Evolutionary conservation across 1,284 basidiomycete genomes (phyloP), one percentile per base, ranked within the genome.

Genomic region (Spongiforma sp.): DNA sequence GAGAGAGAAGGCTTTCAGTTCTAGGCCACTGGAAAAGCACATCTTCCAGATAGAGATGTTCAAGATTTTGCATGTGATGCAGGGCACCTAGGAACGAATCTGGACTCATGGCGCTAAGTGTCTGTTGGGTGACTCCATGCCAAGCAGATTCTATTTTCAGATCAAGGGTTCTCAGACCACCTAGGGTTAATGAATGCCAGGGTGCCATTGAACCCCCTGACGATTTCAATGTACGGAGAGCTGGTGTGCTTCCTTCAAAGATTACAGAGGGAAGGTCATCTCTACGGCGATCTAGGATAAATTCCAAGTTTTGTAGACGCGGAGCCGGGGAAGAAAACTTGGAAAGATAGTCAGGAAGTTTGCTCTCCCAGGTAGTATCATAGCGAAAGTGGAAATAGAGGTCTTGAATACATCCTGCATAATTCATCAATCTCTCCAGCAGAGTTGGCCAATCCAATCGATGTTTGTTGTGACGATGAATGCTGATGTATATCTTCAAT

Each of bases 401-500:
- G 12, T 46, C 43, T 46, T 37, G 36, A 17, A 37, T 37, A 10
- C 17, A 17, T 37, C 17, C 36, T 37, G 36, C 36, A 37, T 61
- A 41, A 8, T 10, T 15, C 26, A 36, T n/a, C 26, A 46, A 24
- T 26, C 15, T 11, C 19, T 61, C 34, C 28, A 60, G n/a, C n/a
- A n/a, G n/a, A 2, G 32, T 30, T 37, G 36, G 9, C 9, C 36
- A 37, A 17, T n/a, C n/a, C 36, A 37, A 9, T 37, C 36, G 36
- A 10, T 8, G 67, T 68, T 15, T 24, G 9, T 11, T 14, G 3
- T 6, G 21, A 30, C 5, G 5, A 30, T 53, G 10, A 10, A 10
- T 17, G 17, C 34, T 21, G 7, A 28, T 12, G 14, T 28, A 61
- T 73, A 76, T 63, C 46, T 62, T 69, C 21, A 82, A 63, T 3